Conservation (phyloP, 345 rosid species). For the Erucastrum elatum region DNA sequence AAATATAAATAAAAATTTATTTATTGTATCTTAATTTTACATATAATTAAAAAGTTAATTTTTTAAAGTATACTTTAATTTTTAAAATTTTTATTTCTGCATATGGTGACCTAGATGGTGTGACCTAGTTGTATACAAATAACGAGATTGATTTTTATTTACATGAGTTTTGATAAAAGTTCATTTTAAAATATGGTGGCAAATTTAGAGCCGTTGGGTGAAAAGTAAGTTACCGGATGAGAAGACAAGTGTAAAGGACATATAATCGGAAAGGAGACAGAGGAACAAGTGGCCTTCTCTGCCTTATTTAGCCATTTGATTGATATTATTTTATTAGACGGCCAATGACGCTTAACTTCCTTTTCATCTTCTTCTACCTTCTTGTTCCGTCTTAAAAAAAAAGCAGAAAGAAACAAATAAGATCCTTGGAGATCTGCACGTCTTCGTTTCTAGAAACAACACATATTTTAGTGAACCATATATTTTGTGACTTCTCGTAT, state of each 20-base stretch:
- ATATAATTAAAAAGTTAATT: too few species aligned
- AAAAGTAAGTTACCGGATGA: neutral
- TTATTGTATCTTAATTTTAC: too few species aligned
- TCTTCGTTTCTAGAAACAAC: neutral
- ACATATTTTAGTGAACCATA: constrained; percentile 12
- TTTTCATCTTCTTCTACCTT: constrained; percentile 4
- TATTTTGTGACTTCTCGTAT: neutral
- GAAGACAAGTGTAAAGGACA: neutral
- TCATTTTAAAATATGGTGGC: neutral
- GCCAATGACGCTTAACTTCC: constrained; percentile 35
- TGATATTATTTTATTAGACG: neutral
- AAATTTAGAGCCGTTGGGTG: constrained; percentile 12
- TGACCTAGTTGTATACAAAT: too few species aligned
- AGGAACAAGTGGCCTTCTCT: neutral
- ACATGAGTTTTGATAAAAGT: too few species aligned
- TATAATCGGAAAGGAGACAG: neutral
- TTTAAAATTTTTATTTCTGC: too few species aligned
- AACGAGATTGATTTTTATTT: too few species aligned
- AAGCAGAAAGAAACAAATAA: neutral
- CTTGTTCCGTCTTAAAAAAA: neutral
- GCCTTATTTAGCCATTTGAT: neutral
- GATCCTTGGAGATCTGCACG: constrained; percentile 15
- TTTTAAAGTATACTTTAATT: too few species aligned
- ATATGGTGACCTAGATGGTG: too few species aligned
- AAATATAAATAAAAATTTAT: too few species aligned